These are phyloP conservation scores for Pelagophyceae sp. DNA, from an alignment of 352 stramenopile species.

Conservation along the genomic window DNA sequence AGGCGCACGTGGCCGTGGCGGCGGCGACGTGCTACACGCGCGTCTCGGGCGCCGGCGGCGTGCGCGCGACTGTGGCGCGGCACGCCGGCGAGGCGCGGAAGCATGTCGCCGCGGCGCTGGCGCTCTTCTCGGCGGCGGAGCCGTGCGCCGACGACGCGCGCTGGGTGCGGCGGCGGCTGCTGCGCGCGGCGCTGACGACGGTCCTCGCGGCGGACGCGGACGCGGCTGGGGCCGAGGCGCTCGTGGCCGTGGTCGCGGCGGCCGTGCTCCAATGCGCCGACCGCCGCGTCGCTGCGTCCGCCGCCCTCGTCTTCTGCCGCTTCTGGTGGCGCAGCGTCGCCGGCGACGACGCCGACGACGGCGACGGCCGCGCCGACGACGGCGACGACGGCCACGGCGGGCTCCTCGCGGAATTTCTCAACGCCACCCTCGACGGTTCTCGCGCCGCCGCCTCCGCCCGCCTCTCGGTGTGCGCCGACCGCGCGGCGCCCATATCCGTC, in stretches of 20 bases:
- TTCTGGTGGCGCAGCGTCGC: neutral
- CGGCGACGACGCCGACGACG: neutral
- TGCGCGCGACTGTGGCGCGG: neutral
- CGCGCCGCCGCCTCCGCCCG: neutral
- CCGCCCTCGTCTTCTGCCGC: neutral
- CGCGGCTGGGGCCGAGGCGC: neutral
- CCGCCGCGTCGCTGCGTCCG: neutral
- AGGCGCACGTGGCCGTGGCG: neutral
- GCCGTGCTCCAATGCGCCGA: neutral
- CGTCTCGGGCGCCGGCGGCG: conserved; percentile 1
- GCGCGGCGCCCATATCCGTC: neutral
- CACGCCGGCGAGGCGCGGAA: neutral
- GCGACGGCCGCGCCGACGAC: neutral
- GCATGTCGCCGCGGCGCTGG: neutral
- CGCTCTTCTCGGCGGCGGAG: neutral
- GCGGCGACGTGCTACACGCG: neutral
- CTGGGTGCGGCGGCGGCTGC: neutral
- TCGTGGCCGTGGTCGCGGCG: neutral
- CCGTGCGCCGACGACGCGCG: neutral
- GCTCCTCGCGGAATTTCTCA: neutral
- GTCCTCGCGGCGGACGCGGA: neutral
- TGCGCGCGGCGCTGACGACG: neutral
- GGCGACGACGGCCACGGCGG: neutral
- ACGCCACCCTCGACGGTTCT: neutral
- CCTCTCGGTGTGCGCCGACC: neutral